These are phyloP conservation scores for Nigrograna mackinnonii DNA, from an alignment of 2,329 filamentous ascomycete genomes.

Conservation along the genomic window DNA sequence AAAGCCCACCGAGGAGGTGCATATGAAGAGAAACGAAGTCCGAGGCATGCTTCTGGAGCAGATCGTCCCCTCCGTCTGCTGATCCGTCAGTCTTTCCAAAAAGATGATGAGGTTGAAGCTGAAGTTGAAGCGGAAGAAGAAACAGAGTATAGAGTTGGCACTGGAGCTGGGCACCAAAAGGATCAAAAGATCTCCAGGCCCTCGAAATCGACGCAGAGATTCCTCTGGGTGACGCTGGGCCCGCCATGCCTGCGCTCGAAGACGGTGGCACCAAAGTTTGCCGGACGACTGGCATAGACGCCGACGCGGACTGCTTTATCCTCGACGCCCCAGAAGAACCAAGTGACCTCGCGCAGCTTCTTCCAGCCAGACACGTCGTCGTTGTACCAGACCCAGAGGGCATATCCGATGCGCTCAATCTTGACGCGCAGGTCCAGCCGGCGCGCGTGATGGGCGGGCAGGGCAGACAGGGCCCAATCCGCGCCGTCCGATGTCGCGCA, in stretches of 20 bases:
- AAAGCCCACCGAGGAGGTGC: no score
- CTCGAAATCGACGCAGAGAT: constrained; percentile 46
- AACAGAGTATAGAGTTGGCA: no score
- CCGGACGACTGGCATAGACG: constrained; percentile 61
- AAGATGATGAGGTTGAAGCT: no score
- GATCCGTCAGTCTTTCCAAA: no score
- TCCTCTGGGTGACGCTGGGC: constrained; percentile 27
- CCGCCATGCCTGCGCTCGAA: constrained; percentile 36
- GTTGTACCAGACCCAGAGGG: constrained; percentile 62
- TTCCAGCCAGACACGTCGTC: constrained; percentile 52
- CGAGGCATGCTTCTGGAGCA: no score
- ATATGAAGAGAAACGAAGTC: no score
- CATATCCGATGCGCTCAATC: constrained; percentile 59
- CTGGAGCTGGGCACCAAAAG: no score
- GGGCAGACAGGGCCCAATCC: constrained; percentile 59
- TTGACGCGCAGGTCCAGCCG: constrained; percentile 58
- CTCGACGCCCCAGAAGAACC: constrained; percentile 64
- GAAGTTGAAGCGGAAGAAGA: no score
- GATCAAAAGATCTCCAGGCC: constrained; percentile 46
- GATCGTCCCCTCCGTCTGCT: no score
- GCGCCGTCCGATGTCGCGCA: constrained; percentile 61
- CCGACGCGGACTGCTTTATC: constrained; percentile 62
- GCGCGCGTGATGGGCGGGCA: constrained; percentile 46
- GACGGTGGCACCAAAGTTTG: constrained; percentile 45
- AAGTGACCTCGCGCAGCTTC: constrained; percentile 63